Evolutionary conservation across 1,284 basidiomycete genomes (phyloP), one percentile per base, ranked within the genome.

Genomic region (Marasmius tenuissimus): DNA sequence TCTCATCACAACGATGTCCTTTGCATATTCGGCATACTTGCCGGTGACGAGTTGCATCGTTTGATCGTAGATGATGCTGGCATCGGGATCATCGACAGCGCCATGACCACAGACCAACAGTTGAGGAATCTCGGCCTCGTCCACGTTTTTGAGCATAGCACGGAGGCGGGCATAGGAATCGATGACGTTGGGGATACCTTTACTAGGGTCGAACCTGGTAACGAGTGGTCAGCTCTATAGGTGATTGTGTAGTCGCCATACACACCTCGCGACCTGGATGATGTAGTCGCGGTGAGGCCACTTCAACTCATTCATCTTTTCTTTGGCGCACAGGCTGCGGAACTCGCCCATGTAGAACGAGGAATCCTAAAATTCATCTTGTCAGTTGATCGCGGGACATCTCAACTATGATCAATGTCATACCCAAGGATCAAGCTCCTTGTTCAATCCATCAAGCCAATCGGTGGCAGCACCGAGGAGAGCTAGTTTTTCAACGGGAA

Each of bases 361-460:
- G 22, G 86, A 81, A 71, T 93, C 91, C 52, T 78, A 75, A 77
- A 60, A 22, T 16, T 55, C 16, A 27, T 38, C 45, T 40, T 55
- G 45, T 45, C 10, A 34, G 45, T 47, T n/a, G 27, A 18, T 37
- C 48, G 14, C 33, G 54, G 49, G 22, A 9, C 16, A 9, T n/a
- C 9, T 27, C 16, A 38, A n/a, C 16, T 35, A 38, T 6, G 20
- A n/a, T 8, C 16, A 37, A 7, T n/a, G 50, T 1, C 52, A 35
- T 54, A 54, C 52, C 90, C 91, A 93, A 49, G 81, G 74, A 68
- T 78, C 77, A 64, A 93, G 81, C 7, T 89, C 83, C 79, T 96
- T 96, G 85, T 93, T 95, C 66, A 96, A 79, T 40, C 93, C 93
- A 72, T 96, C 93, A 59, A 95, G 86, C 85, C 88, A 92, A 72